Evolutionary conservation across 2,329 filamentous ascomycete genomes (phyloP).

Genomic region (Cordyceps cicadae): DNA sequence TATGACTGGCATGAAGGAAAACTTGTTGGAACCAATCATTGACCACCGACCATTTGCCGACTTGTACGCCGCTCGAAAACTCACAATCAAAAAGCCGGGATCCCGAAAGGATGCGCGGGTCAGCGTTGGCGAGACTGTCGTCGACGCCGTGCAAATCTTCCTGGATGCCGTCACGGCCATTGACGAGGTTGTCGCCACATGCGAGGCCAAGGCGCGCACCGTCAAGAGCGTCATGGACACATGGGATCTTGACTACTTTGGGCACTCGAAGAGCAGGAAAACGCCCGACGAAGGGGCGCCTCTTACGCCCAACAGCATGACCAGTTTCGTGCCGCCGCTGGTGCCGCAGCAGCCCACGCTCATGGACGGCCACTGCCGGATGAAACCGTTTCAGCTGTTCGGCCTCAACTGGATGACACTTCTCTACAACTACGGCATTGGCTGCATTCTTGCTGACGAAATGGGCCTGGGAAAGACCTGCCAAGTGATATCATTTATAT

Average conservation of each 20-base stretch:
- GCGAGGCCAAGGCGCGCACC: constrained; percentile 60
- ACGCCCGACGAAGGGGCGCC: constrained; percentile 29
- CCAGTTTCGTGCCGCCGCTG: constrained; percentile 33
- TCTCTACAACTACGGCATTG: constrained; percentile 69
- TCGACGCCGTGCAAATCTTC: constrained; percentile 56
- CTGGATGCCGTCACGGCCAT: constrained; percentile 74
- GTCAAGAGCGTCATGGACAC: constrained; percentile 37
- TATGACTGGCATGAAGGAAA: constrained; percentile 66
- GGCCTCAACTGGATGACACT: constrained; percentile 91
- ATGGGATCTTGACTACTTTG: constrained; percentile 43
- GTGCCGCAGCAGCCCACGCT: constrained; percentile 59
- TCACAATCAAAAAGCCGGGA: constrained; percentile 47
- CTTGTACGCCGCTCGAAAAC: constrained; percentile 56
- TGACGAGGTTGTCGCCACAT: constrained; percentile 70
- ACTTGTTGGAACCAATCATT: constrained; percentile 61
- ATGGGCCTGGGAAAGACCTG: constrained; percentile 98
- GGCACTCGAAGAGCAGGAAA: constrained; percentile 27
- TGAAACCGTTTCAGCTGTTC: constrained; percentile 92
- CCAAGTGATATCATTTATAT: constrained; percentile 87
- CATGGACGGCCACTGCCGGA: constrained; percentile 66
- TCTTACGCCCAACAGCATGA: constrained; percentile 33
- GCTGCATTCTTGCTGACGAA: constrained; percentile 90
- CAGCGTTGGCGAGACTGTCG: constrained; percentile 44
- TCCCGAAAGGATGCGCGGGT: constrained; percentile 38
- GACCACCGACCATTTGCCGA: constrained; percentile 64